Conservation (phyloP, 257 asterid species). For the Lantana camara region DNA sequence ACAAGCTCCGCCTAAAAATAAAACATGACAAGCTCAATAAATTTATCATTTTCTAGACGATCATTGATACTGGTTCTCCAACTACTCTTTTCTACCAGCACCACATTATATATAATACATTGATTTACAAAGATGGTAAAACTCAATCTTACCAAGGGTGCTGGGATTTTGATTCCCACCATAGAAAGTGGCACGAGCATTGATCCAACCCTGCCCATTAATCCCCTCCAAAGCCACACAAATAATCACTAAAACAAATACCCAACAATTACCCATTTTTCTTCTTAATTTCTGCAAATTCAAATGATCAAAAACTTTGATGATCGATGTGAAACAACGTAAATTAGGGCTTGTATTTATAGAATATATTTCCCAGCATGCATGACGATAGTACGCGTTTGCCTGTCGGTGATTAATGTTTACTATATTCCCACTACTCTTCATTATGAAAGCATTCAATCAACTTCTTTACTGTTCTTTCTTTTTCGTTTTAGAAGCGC, state of each 20-base stretch:
- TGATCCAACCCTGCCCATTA: constrained; percentile 46
- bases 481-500: constrained; percentile 22
- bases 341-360: constrained; percentile 32
- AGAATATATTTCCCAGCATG: constrained; percentile 29
- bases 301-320: too few relatives aligned
- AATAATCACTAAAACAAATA: constrained; percentile 25
- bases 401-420: constrained; percentile 55
- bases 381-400: constrained; percentile 36
- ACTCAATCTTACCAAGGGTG: constrained; percentile 51
- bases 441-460: neutral
- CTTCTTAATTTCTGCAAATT: too few relatives aligned
- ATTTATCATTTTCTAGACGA: too few relatives aligned
- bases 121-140: neutral
- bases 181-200: constrained; percentile 67
- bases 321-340: neutral
- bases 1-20: constrained; percentile 65
- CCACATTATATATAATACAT: too few relatives aligned
- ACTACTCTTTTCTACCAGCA: too few relatives aligned
- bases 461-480: constrained; percentile 9
- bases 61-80: too few relatives aligned
- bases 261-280: too few relatives aligned
- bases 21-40: too few relatives aligned
- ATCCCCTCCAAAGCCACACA: constrained; percentile 33
- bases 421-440: neutral
- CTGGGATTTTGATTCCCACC: constrained; percentile 64